Percentiles rank a stretch among this genome's conserved stretches.
Conservation (phyloP, 2,329 filamentous ascomycete species). For the Paraphaeosphaeria sporulosa region DNA sequence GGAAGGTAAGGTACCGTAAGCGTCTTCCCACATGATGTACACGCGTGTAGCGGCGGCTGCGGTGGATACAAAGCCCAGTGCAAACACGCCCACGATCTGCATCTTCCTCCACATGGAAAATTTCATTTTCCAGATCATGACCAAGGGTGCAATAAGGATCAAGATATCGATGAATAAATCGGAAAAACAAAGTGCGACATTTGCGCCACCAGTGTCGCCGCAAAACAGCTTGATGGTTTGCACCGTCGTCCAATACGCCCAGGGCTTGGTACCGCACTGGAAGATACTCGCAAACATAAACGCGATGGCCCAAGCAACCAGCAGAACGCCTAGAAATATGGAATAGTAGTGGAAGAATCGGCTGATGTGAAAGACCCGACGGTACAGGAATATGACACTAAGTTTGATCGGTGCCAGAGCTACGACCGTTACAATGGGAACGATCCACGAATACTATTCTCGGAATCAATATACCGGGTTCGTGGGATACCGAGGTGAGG, state of each 20-base stretch:
- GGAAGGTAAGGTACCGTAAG: slow-evolving; percentile 3
- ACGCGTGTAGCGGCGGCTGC: slow-evolving; percentile 10
- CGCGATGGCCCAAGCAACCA: slow-evolving; percentile 7
- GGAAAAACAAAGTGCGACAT: slow-evolving; percentile 9
- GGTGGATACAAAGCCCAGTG: slow-evolving; percentile 18
- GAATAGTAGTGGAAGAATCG: slow-evolving; percentile 16
- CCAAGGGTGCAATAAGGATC: slow-evolving; percentile 12
- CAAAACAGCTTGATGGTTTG: slow-evolving; percentile 11
- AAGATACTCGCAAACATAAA: slow-evolving; percentile 15
- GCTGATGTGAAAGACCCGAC: slow-evolving; percentile 15
- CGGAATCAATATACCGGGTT: background rate
- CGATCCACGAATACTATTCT: slow-evolving; percentile 14
- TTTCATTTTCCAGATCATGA: slow-evolving; percentile 17
- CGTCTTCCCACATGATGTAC: slow-evolving; percentile 13
- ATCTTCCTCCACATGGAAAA: slow-evolving; percentile 12
- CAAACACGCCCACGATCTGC: slow-evolving; percentile 15
- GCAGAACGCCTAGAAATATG: slow-evolving; percentile 1
- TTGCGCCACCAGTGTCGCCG: slow-evolving; percentile 6
- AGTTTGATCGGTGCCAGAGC: slow-evolving; percentile 17
- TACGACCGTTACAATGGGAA: slow-evolving; percentile 13
- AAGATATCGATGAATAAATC: slow-evolving; percentile 14
- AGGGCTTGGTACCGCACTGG: slow-evolving; percentile 12
- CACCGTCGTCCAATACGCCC: slow-evolving; percentile 15
- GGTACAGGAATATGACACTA: slow-evolving; percentile 17
- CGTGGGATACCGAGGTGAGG: background rate